Conservation (phyloP, 2,329 filamentous ascomycete species). For the Mariannaea elegans region DNA sequence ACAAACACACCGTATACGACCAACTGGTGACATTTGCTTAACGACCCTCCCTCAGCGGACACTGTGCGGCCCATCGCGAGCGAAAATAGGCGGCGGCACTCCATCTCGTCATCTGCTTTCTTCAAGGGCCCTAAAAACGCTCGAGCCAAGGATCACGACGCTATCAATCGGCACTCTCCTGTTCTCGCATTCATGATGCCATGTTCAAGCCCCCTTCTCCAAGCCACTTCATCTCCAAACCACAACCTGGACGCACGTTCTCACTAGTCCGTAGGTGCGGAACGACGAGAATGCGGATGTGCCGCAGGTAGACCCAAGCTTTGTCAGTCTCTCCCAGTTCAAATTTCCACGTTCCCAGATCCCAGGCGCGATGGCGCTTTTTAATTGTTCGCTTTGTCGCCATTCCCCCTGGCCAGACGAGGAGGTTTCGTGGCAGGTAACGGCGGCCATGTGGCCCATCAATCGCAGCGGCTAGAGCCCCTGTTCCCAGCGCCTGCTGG, state of each 20-base stretch:
- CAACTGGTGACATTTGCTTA: neutral
- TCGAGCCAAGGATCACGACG: neutral
- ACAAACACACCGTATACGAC: neutral
- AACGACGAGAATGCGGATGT: neutral
- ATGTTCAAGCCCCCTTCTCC: constrained; percentile 11
- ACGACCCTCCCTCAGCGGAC: neutral
- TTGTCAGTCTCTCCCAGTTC: no score
- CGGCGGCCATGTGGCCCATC: neutral
- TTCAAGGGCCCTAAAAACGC: neutral
- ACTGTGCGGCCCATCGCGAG: constrained; percentile 23
- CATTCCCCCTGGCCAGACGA: neutral
- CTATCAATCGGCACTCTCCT: constrained; percentile 11
- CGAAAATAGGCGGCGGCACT: neutral
- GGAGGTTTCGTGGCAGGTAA: neutral
- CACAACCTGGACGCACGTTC: neutral
- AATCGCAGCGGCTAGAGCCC: neutral
- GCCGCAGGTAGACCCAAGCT: neutral
- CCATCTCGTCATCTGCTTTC: constrained; percentile 7
- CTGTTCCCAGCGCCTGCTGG: neutral
- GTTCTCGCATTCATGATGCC: neutral
- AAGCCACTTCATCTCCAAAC: constrained; percentile 13
- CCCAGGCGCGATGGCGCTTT: neutral
- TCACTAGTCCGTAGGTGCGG: neutral
- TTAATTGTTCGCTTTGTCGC: neutral
- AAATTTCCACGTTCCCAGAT: no score